Evolutionary conservation across 1,284 basidiomycete genomes (phyloP).

Genomic region (Leccinum brunneo-olivaceum): DNA sequence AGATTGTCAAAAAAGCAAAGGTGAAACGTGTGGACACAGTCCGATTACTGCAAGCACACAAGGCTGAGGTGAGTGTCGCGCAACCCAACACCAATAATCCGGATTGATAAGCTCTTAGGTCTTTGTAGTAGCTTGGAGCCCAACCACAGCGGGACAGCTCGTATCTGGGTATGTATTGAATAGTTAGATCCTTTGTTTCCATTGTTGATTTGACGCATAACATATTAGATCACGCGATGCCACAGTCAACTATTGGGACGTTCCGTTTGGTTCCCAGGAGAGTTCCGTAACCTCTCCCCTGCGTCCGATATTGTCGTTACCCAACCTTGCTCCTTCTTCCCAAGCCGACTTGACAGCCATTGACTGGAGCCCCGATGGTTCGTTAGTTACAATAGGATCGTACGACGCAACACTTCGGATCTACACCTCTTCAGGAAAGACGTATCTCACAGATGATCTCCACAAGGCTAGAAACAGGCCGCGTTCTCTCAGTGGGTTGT

Average conservation of each 20-base stretch:
- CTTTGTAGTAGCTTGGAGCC: conserved; percentile 78
- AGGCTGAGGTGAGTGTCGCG: conserved; percentile 46
- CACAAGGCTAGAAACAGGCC: conserved; percentile 48
- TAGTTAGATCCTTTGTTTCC: not conserved
- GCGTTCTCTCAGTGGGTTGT: not conserved
- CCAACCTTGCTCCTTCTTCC: conserved; percentile 42
- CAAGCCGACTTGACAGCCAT: conserved; percentile 63
- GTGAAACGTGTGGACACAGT: conserved; percentile 38
- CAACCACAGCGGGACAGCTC: conserved; percentile 50
- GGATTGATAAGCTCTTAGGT: conserved; percentile 41
- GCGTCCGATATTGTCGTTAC: conserved; percentile 40
- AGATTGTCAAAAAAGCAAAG: conserved; percentile 32
- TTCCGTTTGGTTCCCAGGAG: conserved; percentile 40
- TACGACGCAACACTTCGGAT: conserved; percentile 68
- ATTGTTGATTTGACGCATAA: conserved; percentile 4
- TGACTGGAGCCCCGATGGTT: conserved; percentile 68
- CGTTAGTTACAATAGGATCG: conserved; percentile 67
- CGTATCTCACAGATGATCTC: conserved; percentile 53
- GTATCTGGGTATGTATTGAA: conserved; percentile 60
- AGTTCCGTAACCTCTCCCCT: conserved; percentile 20
- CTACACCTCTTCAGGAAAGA: conserved; percentile 47
- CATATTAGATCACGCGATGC: conserved; percentile 65
- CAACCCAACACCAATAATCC: not conserved
- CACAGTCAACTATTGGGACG: conserved; percentile 68
- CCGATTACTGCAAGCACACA: conserved; percentile 50